Evolutionary conservation across 2,329 filamentous ascomycete species (phyloP), one percentile per base, ranked within the genome.

Genomic region (Aspergillus melleus): DNA sequence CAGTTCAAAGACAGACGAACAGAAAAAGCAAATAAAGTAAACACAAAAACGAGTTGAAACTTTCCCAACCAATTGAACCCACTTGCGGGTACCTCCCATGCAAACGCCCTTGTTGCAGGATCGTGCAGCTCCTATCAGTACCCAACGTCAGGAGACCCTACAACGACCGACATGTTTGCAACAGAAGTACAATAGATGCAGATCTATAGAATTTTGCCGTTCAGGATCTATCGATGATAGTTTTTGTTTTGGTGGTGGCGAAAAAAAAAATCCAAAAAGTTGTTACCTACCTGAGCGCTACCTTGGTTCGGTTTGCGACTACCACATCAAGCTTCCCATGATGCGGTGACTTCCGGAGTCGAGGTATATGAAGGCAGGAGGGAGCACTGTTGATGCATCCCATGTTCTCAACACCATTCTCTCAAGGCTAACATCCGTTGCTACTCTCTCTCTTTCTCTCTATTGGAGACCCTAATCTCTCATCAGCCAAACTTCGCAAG

Each of bases 111-210:
- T 55, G 55, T 47, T 36, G 36, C 58, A 53, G 58, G 58, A 59
- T 64, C 53, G 53, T 62, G 61, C 63, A 63, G 44, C 22, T 58
- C 16, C 50, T 42, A 56, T 39, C 42, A 44, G 26, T 53, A 50
- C 24, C 57, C 54, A 56, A 61, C 56, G 49, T 59, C 53, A 50
- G 50, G 36, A 54, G 39, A 49, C 47, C 24, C 32, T 26, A 32
- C 49, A 29, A 42, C 46, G n/a, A 50, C 19, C 50, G 36, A 47
- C 53, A 51, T 49, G 12, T 30, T 32, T 20, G 52, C 44, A 46
- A 30, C 51, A 32, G 29, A 49, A 52, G 51, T 51, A 11, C 42
- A 39, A 47, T 36, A 36, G 29, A 29, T 52, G 52, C 55, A 54
- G 57, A 60, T 60, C 57, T n/a, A n/a, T 29, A 36, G 12, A 26